A percentile compares a stretch with the other conserved stretches of the same genome.
Conservation (phyloP, 73 alveolate species). For the Symbiodinium pilosum region DNA sequence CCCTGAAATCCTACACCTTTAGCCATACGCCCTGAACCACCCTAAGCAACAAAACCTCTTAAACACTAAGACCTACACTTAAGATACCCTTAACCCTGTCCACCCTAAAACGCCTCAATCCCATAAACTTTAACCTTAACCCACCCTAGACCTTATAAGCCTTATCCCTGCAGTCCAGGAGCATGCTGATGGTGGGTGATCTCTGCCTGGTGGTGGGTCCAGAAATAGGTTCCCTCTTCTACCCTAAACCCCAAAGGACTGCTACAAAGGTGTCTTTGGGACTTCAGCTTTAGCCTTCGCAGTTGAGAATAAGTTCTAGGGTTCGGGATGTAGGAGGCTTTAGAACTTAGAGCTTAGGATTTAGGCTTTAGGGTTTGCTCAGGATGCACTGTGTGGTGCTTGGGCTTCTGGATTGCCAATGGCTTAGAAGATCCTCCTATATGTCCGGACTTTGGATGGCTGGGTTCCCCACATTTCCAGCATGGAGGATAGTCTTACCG, state of each 20-base stretch:
- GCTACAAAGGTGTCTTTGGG: no score
- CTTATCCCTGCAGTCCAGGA: background rate
- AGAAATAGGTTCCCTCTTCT: background rate
- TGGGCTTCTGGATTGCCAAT: no score
- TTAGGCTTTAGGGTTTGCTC: background rate
- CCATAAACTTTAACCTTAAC: no score
- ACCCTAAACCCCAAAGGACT: no score
- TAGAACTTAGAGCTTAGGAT: background rate
- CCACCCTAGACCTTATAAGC: no score
- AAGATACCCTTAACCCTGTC: background rate
- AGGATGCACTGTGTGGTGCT: background rate
- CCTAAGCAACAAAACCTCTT: no score
- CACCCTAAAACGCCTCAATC: background rate
- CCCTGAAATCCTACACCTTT: background rate
- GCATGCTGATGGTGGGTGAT: constrained; percentile 53
- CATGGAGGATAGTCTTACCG: no score
- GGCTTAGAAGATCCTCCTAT: no score
- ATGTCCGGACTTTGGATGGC: no score
- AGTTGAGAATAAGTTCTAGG: background rate
- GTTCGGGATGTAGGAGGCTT: background rate
- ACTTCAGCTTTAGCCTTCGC: background rate
- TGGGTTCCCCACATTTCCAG: no score
- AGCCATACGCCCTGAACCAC: background rate
- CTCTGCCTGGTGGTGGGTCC: background rate
- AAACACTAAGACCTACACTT: background rate